A percentile compares a stretch with the other conserved stretches of the same genome.
Conservation (phyloP, 768 basidiomycete species). For the Tylopilus rubrobrunneus region DNA sequence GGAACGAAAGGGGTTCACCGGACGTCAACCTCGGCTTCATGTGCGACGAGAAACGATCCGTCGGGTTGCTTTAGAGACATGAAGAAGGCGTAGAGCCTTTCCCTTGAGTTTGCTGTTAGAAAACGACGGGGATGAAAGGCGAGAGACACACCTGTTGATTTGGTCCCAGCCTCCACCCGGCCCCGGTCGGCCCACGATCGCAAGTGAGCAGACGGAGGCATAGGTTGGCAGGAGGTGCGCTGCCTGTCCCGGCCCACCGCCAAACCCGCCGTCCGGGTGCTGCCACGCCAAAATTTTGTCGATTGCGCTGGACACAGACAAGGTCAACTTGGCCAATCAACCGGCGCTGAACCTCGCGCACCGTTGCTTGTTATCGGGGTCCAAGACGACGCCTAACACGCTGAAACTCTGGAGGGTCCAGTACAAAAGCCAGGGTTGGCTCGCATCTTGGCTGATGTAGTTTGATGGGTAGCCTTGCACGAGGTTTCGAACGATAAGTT, state of each 20-base stretch:
- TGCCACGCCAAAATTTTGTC: slow-evolving; percentile 79
- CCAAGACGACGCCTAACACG: slow-evolving; percentile 70
- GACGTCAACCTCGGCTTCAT: slow-evolving; percentile 90
- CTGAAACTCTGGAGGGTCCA: slow-evolving; percentile 89
- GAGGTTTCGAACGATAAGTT: slow-evolving; percentile 69
- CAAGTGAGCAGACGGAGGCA: slow-evolving; percentile 78
- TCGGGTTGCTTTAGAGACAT: slow-evolving; percentile 89
- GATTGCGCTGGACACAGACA: slow-evolving; percentile 51
- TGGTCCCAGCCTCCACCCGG: slow-evolving; percentile 79
- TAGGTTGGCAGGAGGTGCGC: slow-evolving; percentile 90
- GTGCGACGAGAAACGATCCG: slow-evolving; percentile 87
- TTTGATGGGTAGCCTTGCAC: slow-evolving; percentile 75
- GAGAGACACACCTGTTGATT: slow-evolving; percentile 61
- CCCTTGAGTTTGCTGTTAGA: slow-evolving; percentile 25
- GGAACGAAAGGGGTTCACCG: slow-evolving; percentile 48
- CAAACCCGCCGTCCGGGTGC: slow-evolving; percentile 85
- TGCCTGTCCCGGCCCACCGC: slow-evolving; percentile 85
- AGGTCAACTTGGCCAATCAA: no score
- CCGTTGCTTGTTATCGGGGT: slow-evolving; percentile 75
- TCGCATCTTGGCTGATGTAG: slow-evolving; percentile 88
- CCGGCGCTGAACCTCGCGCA: slow-evolving; percentile 23
- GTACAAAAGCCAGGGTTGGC: slow-evolving; percentile 92
- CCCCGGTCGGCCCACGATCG: slow-evolving; percentile 74
- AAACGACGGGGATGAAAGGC: no score
- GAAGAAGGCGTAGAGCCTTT: slow-evolving; percentile 83